phyloP scores from a whole-genome alignment of 176 grass and related monocot genomes.

The Phoenix dactylifera region DNA sequence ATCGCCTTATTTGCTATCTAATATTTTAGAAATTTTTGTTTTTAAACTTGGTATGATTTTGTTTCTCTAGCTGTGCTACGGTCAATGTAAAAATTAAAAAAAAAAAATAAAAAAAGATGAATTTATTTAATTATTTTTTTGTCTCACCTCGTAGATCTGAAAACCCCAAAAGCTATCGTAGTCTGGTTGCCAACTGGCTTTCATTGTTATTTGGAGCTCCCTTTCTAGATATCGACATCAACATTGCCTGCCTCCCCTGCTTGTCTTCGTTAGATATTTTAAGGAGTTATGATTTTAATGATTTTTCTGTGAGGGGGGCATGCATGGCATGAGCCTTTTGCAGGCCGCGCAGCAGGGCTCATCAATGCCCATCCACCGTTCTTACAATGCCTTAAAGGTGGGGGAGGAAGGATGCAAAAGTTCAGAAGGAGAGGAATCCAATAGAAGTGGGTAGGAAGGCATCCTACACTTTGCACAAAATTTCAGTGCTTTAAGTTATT shows the following conservation, averaged over 20 bases:
- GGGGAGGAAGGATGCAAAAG: too few relatives aligned
- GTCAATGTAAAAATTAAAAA: too few relatives aligned
- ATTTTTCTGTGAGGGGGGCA: not conserved
- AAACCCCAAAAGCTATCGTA: not conserved
- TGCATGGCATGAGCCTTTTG: conserved; percentile 2
- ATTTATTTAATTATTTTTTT: not conserved
- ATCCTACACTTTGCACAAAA: too few relatives aligned
- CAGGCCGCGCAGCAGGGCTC: conserved; percentile 4
- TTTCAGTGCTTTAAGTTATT: too few relatives aligned
- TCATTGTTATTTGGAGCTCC: not conserved
- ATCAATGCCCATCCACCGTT: conserved; percentile 21
- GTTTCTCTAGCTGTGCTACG: too few relatives aligned
- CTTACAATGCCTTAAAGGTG: conserved; percentile 7
- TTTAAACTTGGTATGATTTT: too few relatives aligned
- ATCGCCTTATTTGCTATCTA: too few relatives aligned
- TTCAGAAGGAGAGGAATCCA: too few relatives aligned
- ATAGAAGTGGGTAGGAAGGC: too few relatives aligned
- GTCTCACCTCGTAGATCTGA: not conserved
- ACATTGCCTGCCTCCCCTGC: not conserved
- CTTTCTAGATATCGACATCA: not conserved
- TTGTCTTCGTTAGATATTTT: not conserved
- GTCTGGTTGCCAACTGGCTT: not conserved
- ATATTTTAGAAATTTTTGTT: too few relatives aligned
- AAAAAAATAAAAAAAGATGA: not conserved
- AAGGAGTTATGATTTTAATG: not conserved